Conservation (phyloP, 768 basidiomycete genomes). For the Pleurotus ostreatus region DNA sequence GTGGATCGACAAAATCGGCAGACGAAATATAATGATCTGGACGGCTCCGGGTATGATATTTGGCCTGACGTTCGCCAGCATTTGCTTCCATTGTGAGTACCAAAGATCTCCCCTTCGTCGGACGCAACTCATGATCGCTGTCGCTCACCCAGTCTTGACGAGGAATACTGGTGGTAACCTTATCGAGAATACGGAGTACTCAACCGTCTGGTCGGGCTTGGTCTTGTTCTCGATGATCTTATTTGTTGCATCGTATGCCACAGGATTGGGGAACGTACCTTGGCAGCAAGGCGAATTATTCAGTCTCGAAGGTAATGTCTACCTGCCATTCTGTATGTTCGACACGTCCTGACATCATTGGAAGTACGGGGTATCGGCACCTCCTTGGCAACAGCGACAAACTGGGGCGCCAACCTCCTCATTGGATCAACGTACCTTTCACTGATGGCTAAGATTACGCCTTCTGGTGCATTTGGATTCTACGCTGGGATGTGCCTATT, state of each 20-base stretch:
- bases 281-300: constrained; percentile 90
- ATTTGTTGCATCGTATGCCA: constrained; percentile 81
- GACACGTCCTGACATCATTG: neutral
- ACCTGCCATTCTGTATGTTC: too few relatives aligned
- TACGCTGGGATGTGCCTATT: constrained; percentile 71
- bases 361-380: constrained; percentile 75
- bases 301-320: constrained; percentile 57
- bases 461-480: constrained; percentile 72
- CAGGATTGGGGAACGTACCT: constrained; percentile 74
- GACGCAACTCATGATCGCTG: too few relatives aligned
- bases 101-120: too few relatives aligned
- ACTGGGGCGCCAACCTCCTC: constrained; percentile 75
- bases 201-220: constrained; percentile 57
- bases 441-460: constrained; percentile 70
- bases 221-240: constrained; percentile 80
- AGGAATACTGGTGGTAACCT: constrained; percentile 56
- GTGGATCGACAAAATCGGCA: constrained; percentile 68
- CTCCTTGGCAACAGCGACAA: constrained; percentile 68
- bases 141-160: constrained; percentile 45
- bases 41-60: constrained; percentile 73
- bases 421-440: constrained; percentile 79
- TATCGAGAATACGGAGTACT: constrained; percentile 54
- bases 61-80: constrained; percentile 57
- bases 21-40: constrained; percentile 65
- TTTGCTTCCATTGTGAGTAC: constrained; percentile 62